Percentiles rank a stretch among this genome's conserved stretches.
Conservation (phyloP, 129 eudicot genomes). For the Flaveria brownii region DNA sequence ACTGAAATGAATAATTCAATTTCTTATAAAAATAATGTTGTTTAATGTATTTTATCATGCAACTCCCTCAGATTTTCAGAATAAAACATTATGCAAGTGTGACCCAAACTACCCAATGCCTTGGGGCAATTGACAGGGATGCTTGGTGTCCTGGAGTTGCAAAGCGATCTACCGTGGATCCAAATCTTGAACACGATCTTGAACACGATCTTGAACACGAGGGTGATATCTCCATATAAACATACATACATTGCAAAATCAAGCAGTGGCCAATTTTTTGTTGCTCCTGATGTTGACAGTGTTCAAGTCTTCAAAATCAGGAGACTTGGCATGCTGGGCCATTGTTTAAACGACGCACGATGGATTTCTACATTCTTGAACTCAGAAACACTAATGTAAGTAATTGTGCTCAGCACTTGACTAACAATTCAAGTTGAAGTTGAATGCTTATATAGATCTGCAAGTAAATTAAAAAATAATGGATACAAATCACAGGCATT, state of each 20-base stretch:
- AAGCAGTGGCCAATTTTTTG: slow-evolving; percentile 62
- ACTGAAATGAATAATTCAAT: too few relatives aligned
- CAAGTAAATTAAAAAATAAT: neutral
- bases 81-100: slow-evolving; percentile 89
- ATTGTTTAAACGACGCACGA: slow-evolving; percentile 46
- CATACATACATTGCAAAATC: slow-evolving; percentile 39
- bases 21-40: neutral
- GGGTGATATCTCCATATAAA: slow-evolving; percentile 2
- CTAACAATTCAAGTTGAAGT: neutral
- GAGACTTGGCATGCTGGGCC: slow-evolving; percentile 99
- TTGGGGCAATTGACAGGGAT: slow-evolving; percentile 72
- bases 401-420: neutral
- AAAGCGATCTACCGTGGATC: slow-evolving; percentile 65
- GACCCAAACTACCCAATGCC: slow-evolving; percentile 60
- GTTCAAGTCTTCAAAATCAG: slow-evolving; percentile 56
- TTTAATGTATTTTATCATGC: slow-evolving; percentile 38
- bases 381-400: slow-evolving; percentile 82
- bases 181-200: slow-evolving; percentile 39
- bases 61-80: slow-evolving; percentile 53
- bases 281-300: slow-evolving; percentile 67
- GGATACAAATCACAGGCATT: neutral
- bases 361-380: slow-evolving; percentile 88
- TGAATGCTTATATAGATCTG: neutral
- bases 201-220: slow-evolving; percentile 35
- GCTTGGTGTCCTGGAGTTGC: slow-evolving; percentile 90